phyloP scores from a whole-genome alignment of 495 filamentous ascomycete species.

The Hypoxylon cercidicola region DNA sequence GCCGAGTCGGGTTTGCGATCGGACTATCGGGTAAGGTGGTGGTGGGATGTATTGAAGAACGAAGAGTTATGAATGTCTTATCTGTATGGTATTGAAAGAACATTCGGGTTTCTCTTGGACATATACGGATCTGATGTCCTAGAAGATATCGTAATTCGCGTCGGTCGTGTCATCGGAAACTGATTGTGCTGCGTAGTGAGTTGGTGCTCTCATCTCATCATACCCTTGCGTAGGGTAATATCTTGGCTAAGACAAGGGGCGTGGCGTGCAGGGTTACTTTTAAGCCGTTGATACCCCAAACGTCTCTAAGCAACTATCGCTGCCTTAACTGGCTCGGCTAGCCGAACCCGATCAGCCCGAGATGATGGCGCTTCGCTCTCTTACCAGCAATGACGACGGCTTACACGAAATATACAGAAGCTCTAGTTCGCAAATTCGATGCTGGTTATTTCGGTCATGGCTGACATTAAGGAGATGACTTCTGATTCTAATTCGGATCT shows the following conservation, averaged over 20 bases:
- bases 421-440: neutral
- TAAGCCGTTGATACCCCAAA: slow-evolving; percentile 43
- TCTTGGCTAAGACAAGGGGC: slow-evolving; percentile 30
- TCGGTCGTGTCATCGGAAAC: neutral
- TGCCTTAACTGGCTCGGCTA: slow-evolving; percentile 40
- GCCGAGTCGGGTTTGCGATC: neutral
- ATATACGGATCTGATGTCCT: neutral
- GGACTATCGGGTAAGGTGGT: no score
- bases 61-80: neutral
- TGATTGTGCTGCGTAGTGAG: slow-evolving; percentile 8
- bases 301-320: slow-evolving; percentile 30
- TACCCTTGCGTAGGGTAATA: slow-evolving; percentile 16
- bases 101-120: neutral
- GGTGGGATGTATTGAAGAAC: neutral
- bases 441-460: neutral
- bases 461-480: neutral
- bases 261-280: slow-evolving; percentile 36
- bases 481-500: neutral
- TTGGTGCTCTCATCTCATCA: slow-evolving; percentile 14
- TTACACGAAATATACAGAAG: slow-evolving; percentile 2
- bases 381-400: slow-evolving; percentile 1
- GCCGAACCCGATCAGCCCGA: slow-evolving; percentile 33
- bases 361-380: slow-evolving; percentile 13
- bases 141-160: slow-evolving; percentile 9
- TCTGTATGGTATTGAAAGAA: neutral